Conservation (phyloP, 2,329 filamentous ascomycete genomes). For the Epichloe gansuensis region DNA sequence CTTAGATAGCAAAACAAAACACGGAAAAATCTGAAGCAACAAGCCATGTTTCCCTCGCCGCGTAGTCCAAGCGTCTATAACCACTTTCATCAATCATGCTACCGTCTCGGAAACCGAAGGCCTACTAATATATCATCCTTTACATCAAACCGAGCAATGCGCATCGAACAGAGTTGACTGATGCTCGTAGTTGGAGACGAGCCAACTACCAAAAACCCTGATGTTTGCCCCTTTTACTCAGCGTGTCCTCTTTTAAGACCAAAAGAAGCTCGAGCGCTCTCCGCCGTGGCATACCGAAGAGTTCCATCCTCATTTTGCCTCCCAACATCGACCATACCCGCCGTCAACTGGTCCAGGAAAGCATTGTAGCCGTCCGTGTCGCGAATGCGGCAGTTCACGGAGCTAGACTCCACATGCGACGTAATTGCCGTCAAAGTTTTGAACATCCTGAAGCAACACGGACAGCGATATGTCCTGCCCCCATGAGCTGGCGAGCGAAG, state of each 20-base stretch:
- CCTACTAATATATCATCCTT: too few relatives aligned
- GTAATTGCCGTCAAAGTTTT: conserved; percentile 29
- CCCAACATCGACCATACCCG: conserved; percentile 17
- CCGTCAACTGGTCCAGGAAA: conserved; percentile 22
- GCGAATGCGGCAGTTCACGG: conserved; percentile 30
- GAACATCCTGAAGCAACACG: conserved; percentile 31
- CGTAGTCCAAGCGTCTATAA: too few relatives aligned
- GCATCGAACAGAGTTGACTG: too few relatives aligned
- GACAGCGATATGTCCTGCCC: conserved; percentile 26
- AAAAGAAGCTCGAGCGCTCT: conserved; percentile 5
- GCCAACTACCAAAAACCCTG: neutral
- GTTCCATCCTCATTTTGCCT: conserved; percentile 16
- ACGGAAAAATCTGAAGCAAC: too few relatives aligned
- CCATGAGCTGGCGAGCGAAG: conserved; percentile 32
- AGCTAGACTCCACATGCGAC: conserved; percentile 35
- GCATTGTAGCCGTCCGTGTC: conserved; percentile 24
- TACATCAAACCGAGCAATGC: too few relatives aligned
- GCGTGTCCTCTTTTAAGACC: neutral
- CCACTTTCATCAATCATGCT: too few relatives aligned
- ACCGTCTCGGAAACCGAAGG: too few relatives aligned
- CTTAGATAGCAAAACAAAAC: too few relatives aligned
- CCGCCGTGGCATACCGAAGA: conserved; percentile 14
- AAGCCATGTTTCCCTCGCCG: too few relatives aligned
- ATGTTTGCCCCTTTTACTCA: neutral
- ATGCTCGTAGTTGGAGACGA: neutral